phyloP scores from a whole-genome alignment of 2,329 filamentous ascomycete genomes.

The Cadophora gregata region DNA sequence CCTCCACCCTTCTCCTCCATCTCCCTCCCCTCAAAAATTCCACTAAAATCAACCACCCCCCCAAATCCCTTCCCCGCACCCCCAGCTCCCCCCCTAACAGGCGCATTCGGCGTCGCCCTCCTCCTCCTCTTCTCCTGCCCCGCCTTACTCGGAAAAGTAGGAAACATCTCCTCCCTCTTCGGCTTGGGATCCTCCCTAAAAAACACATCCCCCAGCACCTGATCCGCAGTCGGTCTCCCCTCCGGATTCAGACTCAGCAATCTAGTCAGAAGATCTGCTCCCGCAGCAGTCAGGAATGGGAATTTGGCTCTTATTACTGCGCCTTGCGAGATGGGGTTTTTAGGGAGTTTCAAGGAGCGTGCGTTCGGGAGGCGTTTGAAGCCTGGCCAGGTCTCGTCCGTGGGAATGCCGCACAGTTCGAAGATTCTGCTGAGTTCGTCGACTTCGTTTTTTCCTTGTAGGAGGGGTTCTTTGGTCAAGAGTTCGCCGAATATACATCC shows the following conservation, averaged over 20 bases:
- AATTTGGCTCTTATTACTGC: constrained; percentile 77
- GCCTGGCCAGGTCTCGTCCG: constrained; percentile 80
- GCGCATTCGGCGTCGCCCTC: constrained; percentile 80
- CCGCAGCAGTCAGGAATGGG: constrained; percentile 78
- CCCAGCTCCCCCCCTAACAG: constrained; percentile 72
- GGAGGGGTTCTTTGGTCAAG: constrained; percentile 78
- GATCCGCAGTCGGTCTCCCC: constrained; percentile 70
- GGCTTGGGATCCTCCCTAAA: constrained; percentile 89
- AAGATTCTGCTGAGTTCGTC: constrained; percentile 90
- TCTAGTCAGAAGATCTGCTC: constrained; percentile 69
- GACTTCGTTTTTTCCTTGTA: constrained; percentile 92
- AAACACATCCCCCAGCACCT: constrained; percentile 81
- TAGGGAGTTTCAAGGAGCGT: constrained; percentile 74
- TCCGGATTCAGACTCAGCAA: constrained; percentile 79
- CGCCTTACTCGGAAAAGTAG: constrained; percentile 94
- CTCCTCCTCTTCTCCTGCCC: constrained; percentile 83
- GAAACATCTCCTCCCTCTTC: constrained; percentile 91
- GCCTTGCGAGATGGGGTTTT: constrained; percentile 47
- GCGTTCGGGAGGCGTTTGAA: constrained; percentile 91
- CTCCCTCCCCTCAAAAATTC: constrained; percentile 72
- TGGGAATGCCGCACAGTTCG: constrained; percentile 84
- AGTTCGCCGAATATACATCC: constrained; percentile 97
- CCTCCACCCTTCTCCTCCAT: constrained; percentile 70
- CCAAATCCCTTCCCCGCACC: constrained; percentile 49
- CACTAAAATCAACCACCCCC: constrained; percentile 65